phyloP scores from a whole-genome alignment of 371 early-diverging fungal genomes.

The Lichtheimia ornata region DNA sequence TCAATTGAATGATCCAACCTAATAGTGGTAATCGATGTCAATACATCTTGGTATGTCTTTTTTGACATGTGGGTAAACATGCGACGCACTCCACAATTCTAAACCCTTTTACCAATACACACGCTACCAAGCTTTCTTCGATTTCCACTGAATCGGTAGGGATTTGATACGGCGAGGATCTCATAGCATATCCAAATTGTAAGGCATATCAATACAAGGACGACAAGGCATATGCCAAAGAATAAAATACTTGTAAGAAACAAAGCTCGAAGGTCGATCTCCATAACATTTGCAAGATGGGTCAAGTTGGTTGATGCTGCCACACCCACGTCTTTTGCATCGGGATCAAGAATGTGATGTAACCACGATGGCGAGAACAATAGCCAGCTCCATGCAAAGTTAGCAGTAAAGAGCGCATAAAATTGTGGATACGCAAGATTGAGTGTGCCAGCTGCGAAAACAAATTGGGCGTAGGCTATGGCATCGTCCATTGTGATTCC shows the following conservation, averaged over 20 bases:
- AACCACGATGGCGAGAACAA: constrained; percentile 9
- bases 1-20: not conserved
- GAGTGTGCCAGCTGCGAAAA: constrained; percentile 37
- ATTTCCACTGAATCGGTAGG: constrained; percentile 9
- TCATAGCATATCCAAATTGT: not conserved
- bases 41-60: no score
- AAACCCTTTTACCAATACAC: constrained; percentile 6
- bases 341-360: not conserved
- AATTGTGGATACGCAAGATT: constrained; percentile 41
- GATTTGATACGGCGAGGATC: not conserved
- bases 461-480: not conserved
- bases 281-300: not conserved
- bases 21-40: no score
- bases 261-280: not conserved
- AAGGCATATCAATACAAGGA: not conserved
- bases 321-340: not conserved
- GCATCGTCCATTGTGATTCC: constrained; percentile 38
- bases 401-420: constrained; percentile 37
- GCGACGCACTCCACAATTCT: no score
- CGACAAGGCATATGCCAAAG: not conserved
- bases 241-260: not conserved
- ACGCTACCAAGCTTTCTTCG: constrained; percentile 9
- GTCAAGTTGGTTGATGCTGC: constrained; percentile 1
- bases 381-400: constrained; percentile 44
- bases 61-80: no score